Evolutionary conservation across 768 basidiomycete species (phyloP), one percentile per base, ranked within the genome.

Genomic region (Pleurotus ostreatus): DNA sequence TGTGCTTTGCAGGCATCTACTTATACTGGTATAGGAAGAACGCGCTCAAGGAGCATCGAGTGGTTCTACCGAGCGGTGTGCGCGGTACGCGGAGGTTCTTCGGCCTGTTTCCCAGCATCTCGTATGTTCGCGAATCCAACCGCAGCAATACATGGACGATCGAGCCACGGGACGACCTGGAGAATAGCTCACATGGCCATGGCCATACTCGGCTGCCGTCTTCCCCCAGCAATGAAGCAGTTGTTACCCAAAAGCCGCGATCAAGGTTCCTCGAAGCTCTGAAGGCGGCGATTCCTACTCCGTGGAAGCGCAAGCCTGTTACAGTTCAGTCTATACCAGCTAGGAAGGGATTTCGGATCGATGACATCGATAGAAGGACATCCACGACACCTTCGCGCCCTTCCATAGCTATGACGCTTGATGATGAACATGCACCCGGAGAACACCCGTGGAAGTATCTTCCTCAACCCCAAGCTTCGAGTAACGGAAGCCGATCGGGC

Each of bases 91-190:
- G 55, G 26, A 16, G 44, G 11, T 47, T 55, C 34, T 47, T 55
- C 30, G 55, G 55, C 11, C 55, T 55, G 13, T 55, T 55, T 9
- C 45, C 44, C 45, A 55, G 38, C 25, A 40, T 55, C 16, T 48
- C 45, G 5, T 40, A 46, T 37, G 55, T 55, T 18, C n/a, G 45
- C 13, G 45, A 48, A 47, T 44, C 44, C 46, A 55, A 46, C 44
- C 55, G 55, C 11, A 46, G 45, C 25, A 53, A 34, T 9, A 55
- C 55, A 34, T 55, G 55, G 55, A 48, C 55, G 16, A 55, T 55
- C 26, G 55, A 55, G 18, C 45, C 44, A 4, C 37, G 30, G 26
- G 23, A 55, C 45, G 55, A 55, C 26, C 30, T 46, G 13, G 55
- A 55, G 8, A 25, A 16, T 22, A 38, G 43, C 55, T 25, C 55